phyloP scores from a whole-genome alignment of 306 rosid genomes.

The Boehmeria nivea region DNA sequence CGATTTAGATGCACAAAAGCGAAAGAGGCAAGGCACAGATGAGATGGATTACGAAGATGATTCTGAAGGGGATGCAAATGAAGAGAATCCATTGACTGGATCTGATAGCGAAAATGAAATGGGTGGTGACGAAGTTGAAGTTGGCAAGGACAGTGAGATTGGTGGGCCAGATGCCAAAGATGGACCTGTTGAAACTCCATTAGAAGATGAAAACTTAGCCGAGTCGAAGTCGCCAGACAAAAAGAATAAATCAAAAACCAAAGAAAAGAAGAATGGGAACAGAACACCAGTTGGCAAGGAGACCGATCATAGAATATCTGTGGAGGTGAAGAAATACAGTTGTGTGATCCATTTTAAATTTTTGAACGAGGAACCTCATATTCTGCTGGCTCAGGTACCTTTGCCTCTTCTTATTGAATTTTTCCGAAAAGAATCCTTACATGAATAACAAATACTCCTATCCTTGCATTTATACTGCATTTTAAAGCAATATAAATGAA shows the following conservation, averaged over 20 bases:
- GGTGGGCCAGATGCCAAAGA: conserved; percentile 23
- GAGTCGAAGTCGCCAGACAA: conserved; percentile 21
- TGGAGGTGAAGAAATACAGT: conserved; percentile 46
- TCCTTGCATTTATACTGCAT: no score
- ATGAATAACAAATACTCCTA: no score
- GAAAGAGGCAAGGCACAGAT: conserved; percentile 58
- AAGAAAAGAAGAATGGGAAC: conserved; percentile 21
- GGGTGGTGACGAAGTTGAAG: conserved; percentile 38
- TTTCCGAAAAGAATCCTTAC: no score
- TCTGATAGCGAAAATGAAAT: conserved; percentile 35
- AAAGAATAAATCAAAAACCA: conserved; percentile 18
- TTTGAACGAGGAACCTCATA: conserved; percentile 45
- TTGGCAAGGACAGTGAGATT: conserved; percentile 25
- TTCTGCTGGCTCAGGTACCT: conserved; percentile 76
- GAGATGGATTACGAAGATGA: conserved; percentile 90
- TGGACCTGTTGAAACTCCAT: conserved; percentile 19
- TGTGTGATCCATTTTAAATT: conserved; percentile 72
- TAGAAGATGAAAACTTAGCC: conserved; percentile 15
- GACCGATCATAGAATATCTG: conserved; percentile 45
- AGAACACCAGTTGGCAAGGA: conserved; percentile 20
- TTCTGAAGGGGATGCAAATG: conserved; percentile 45
- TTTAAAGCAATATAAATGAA: no score
- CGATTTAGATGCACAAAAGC: conserved; percentile 66
- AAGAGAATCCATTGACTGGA: conserved; percentile 40
- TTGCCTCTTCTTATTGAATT: conserved; percentile 14